Conservation (phyloP, 1,284 basidiomycete genomes). For the Apiotrichum brassicae region DNA sequence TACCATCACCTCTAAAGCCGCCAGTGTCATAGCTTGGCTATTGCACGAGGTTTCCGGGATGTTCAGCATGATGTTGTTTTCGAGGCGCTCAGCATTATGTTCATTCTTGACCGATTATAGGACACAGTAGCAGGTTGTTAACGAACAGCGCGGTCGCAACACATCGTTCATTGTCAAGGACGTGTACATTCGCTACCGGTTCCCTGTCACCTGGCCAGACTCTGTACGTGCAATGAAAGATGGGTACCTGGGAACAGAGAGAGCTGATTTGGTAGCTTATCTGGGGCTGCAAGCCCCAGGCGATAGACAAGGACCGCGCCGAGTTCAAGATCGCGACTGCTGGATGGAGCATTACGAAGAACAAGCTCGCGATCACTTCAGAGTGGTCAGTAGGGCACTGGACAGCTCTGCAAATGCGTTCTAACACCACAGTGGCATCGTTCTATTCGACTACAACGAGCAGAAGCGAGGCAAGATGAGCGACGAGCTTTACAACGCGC, state of each 20-base stretch:
- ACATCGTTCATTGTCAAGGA: slow-evolving; percentile 38
- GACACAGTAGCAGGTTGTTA: too few relatives aligned
- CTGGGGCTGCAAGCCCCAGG: slow-evolving; percentile 30
- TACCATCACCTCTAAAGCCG: too few relatives aligned
- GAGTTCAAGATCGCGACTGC: slow-evolving; percentile 32
- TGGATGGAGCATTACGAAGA: slow-evolving; percentile 36
- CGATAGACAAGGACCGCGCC: slow-evolving; percentile 29
- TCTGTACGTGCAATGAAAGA: slow-evolving; percentile 21
- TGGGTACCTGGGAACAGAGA: neutral
- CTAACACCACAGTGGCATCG: slow-evolving; percentile 25
- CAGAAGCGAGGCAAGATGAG: slow-evolving; percentile 36
- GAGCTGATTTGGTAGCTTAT: slow-evolving; percentile 26
- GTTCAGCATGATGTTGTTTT: too few relatives aligned
- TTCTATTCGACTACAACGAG: slow-evolving; percentile 43
- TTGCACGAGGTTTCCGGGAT: too few relatives aligned
- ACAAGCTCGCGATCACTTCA: slow-evolving; percentile 31
- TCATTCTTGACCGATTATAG: too few relatives aligned
- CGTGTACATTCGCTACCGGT: slow-evolving; percentile 22
- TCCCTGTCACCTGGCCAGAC: slow-evolving; percentile 44
- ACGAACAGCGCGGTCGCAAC: slow-evolving; percentile 30
- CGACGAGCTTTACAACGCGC: slow-evolving; percentile 24
- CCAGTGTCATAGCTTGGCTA: too few relatives aligned
- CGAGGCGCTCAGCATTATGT: too few relatives aligned
- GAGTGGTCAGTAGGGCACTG: slow-evolving; percentile 6
- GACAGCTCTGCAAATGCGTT: neutral